These are phyloP conservation scores for Chlorella sp. DNA, from an alignment of 139 green algal genomes.

Conservation along the genomic window DNA sequence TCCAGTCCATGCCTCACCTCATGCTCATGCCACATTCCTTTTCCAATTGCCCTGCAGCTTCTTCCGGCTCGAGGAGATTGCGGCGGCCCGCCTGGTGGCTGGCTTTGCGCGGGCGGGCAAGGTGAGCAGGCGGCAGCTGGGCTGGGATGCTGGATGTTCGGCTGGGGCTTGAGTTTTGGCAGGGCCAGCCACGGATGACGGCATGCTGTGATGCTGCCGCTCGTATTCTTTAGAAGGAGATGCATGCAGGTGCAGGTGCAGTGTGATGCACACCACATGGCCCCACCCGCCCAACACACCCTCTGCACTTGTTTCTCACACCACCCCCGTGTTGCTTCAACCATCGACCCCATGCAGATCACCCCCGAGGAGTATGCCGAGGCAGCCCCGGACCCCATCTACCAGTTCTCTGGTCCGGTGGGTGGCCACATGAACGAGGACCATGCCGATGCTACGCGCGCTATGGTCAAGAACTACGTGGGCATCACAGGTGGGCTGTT, in stretches of 20 bases:
- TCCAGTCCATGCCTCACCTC: too few relatives aligned
- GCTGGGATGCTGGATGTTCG: not conserved
- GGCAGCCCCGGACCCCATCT: conserved; percentile 77
- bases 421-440: conserved; percentile 82
- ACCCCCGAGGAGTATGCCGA: conserved; percentile 15
- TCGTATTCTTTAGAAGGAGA: too few relatives aligned
- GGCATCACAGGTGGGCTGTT: conserved; percentile 43
- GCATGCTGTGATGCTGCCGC: too few relatives aligned
- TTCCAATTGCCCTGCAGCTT: conserved; percentile 42
- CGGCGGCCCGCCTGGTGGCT: conserved; percentile 64
- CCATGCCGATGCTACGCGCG: conserved; percentile 56
- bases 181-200: too few relatives aligned
- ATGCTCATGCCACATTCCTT: too few relatives aligned
- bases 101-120: conserved; percentile 76
- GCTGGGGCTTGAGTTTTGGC: too few relatives aligned
- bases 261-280: too few relatives aligned
- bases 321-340: too few relatives aligned
- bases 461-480: conserved; percentile 72
- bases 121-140: conserved; percentile 21
- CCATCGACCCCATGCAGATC: not conserved
- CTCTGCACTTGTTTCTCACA: too few relatives aligned
- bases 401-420: conserved; percentile 75
- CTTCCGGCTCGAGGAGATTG: conserved; percentile 66
- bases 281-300: too few relatives aligned
- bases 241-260: too few relatives aligned